phyloP scores from a whole-genome alignment of 176 grass and related monocot genomes.

The Urochloa ruziziensis region DNA sequence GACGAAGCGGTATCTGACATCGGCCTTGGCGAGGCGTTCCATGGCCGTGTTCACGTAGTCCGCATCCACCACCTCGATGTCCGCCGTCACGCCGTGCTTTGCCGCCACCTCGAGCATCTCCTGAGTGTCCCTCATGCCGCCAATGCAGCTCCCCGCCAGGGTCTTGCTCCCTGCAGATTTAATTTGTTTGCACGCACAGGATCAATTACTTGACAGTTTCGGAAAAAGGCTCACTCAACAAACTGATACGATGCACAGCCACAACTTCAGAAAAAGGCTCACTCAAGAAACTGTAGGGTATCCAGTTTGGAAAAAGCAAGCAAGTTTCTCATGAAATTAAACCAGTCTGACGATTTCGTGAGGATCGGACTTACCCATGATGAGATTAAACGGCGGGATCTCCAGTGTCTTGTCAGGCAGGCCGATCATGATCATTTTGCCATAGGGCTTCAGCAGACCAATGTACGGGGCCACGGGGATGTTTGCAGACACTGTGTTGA shows the following conservation, averaged over 20 bases:
- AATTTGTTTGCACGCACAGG: background rate
- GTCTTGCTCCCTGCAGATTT: conserved; percentile 39
- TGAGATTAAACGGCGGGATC: conserved; percentile 22
- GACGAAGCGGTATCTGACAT: conserved; percentile 76
- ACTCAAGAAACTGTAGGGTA: too few relatives aligned
- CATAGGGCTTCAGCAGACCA: conserved; percentile 43
- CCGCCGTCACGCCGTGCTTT: conserved; percentile 50
- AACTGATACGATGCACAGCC: background rate
- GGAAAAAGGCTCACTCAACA: background rate
- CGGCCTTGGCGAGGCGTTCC: conserved; percentile 57
- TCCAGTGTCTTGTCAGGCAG: conserved; percentile 51
- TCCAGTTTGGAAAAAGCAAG: too few relatives aligned
- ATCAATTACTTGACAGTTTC: background rate
- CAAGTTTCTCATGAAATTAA: background rate
- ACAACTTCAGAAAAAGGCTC: background rate
- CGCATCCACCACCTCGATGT: conserved; percentile 49
- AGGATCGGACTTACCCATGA: background rate
- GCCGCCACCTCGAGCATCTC: conserved; percentile 69
- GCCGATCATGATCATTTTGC: conserved; percentile 67
- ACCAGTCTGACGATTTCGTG: background rate
- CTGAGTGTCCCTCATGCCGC: conserved; percentile 67
- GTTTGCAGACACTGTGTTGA: conserved; percentile 61
- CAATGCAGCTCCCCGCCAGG: conserved; percentile 57
- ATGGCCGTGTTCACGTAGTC: conserved; percentile 68
- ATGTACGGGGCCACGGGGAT: conserved; percentile 34